phyloP scores from a whole-genome alignment of 1,284 basidiomycete genomes.

The Trichosporon sp. region DNA sequence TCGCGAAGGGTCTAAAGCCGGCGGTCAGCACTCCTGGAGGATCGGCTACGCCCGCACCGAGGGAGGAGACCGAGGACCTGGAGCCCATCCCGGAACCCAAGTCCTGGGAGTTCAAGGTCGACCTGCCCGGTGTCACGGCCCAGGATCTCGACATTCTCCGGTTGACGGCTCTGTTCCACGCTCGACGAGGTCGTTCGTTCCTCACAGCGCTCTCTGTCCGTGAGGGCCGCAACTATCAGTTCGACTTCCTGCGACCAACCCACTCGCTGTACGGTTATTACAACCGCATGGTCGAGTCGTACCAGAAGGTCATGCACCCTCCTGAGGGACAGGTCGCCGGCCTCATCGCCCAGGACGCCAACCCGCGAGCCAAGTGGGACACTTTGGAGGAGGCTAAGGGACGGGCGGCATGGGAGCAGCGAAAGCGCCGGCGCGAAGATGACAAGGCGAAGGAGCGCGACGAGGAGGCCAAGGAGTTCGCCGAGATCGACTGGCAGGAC shows the following conservation, averaged over 20 bases:
- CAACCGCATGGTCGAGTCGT: conserved; percentile 95
- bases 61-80: conserved; percentile 56
- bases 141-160: conserved; percentile 91
- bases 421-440: conserved; percentile 80
- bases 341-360: conserved; percentile 65
- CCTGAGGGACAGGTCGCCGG: conserved; percentile 71
- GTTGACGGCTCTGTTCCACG: conserved; percentile 93
- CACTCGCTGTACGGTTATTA: conserved; percentile 97
- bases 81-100: conserved; percentile 69
- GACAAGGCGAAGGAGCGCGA: conserved; percentile 86
- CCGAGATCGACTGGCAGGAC: conserved; percentile 99
- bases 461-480: conserved; percentile 69
- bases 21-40: conserved; percentile 27
- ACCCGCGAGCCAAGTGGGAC: conserved; percentile 68
- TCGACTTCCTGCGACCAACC: conserved; percentile 92
- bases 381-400: conserved; percentile 74
- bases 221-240: conserved; percentile 95
- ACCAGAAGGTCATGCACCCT: conserved; percentile 86
- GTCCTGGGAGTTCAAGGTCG: conserved; percentile 78
- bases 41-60: conserved; percentile 28
- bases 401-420: conserved; percentile 85
- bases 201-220: conserved; percentile 79
- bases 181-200: conserved; percentile 85
- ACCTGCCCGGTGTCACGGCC: conserved; percentile 83
- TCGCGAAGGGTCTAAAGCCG: conserved; percentile 47